Percentiles rank a stretch among this genome's conserved stretches.
Evolutionary conservation across 108 stramenopile species (phyloP).

Genomic region (Craspedostauros australis): DNA sequence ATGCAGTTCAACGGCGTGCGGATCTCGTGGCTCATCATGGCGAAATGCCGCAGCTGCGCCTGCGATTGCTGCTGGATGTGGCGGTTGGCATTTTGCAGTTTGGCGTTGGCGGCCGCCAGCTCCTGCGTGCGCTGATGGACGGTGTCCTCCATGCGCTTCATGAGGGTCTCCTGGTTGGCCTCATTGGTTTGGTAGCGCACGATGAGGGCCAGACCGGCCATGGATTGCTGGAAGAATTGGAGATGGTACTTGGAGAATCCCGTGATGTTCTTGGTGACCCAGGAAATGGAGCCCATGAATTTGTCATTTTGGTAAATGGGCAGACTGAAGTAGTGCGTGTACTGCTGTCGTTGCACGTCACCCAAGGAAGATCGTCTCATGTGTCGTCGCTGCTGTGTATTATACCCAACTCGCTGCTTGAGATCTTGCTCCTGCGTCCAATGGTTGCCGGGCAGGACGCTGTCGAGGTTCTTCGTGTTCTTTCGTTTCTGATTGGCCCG

Average conservation of each 20-base stretch:
- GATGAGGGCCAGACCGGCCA: constrained; percentile 9
- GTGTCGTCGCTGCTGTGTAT: no score
- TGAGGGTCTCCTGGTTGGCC: constrained; percentile 10
- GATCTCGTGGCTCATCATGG: constrained; percentile 42
- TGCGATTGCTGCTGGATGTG: constrained; percentile 21
- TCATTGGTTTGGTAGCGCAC: constrained; percentile 18
- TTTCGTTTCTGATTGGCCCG: no score
- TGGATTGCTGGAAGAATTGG: constrained; percentile 7
- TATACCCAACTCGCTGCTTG: no score
- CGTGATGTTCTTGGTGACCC: constrained; percentile 17
- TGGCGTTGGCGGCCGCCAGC: constrained; percentile 15
- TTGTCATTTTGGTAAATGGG: no score
- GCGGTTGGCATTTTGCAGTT: constrained; percentile 25
- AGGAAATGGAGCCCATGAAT: constrained; percentile 14
- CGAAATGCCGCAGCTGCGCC: constrained; percentile 32
- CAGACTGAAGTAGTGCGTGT: no score
- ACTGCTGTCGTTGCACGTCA: no score
- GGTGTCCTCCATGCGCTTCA: constrained; percentile 10
- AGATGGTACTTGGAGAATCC: constrained; percentile 25
- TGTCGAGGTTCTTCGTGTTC: no score
- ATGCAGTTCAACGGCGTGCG: constrained; percentile 45
- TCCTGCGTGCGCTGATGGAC: constrained; percentile 22
- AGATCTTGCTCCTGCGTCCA: no score
- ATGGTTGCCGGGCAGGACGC: no score
- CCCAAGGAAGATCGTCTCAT: no score